phyloP scores from a whole-genome alignment of 768 basidiomycete genomes.

The Cyathus striatus region DNA sequence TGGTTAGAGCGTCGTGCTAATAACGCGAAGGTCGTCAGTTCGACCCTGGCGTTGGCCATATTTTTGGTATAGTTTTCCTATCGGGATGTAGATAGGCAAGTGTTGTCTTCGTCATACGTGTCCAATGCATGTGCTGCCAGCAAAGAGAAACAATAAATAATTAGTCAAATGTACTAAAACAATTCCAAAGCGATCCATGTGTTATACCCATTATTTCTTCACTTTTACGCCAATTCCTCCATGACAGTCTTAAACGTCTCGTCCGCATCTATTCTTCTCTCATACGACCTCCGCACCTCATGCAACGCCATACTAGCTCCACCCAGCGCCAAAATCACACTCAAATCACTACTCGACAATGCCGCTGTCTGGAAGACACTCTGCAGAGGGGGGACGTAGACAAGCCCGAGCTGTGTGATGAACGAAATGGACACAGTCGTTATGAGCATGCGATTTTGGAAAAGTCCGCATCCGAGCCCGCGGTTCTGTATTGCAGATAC shows the following conservation, averaged over 20 bases:
- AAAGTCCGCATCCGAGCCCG: slow-evolving; percentile 78
- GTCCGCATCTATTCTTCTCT: slow-evolving; percentile 55
- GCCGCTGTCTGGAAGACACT: slow-evolving; percentile 91
- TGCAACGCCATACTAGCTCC: slow-evolving; percentile 64
- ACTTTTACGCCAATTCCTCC: slow-evolving; percentile 62
- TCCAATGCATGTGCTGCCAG: too few species aligned
- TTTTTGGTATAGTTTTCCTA: too few species aligned
- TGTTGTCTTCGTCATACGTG: too few species aligned
- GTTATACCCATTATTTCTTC: too few species aligned
- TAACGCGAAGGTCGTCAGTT: slow-evolving; percentile 80
- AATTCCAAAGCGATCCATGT: too few species aligned
- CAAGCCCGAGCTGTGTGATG: slow-evolving; percentile 74
- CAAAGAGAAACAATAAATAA: too few species aligned
- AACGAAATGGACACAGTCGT: slow-evolving; percentile 85
- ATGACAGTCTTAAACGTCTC: slow-evolving; percentile 43
- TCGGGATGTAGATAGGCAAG: too few species aligned
- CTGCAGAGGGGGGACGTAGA: slow-evolving; percentile 92
- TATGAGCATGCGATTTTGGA: slow-evolving; percentile 86
- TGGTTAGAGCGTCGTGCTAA: slow-evolving; percentile 94
- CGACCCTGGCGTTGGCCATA: too few species aligned
- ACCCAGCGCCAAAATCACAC: slow-evolving; percentile 64
- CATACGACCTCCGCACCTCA: slow-evolving; percentile 74
- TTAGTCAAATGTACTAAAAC: too few species aligned
- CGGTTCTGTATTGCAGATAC: slow-evolving; percentile 94
- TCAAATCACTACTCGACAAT: slow-evolving; percentile 61